These are phyloP conservation scores for Eucalyptus guilfoylei DNA, from an alignment of 345 rosid genomes.

Conservation along the genomic window DNA sequence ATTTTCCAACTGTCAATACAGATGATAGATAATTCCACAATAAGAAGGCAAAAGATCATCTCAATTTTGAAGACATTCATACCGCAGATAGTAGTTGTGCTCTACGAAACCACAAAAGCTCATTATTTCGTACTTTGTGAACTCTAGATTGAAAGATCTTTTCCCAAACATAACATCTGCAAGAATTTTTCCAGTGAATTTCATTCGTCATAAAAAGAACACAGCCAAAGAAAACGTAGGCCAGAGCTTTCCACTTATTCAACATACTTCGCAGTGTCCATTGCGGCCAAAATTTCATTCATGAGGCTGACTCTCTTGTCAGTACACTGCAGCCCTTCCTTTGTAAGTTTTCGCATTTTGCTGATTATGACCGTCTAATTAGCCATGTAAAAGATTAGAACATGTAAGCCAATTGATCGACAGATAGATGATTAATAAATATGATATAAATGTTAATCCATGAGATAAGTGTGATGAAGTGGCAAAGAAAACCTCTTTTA, in stretches of 20 bases:
- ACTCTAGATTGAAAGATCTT: constrained; percentile 72
- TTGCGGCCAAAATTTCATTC: constrained; percentile 22
- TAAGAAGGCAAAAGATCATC: not conserved
- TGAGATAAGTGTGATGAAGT: not conserved
- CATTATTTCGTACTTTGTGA: constrained; percentile 56
- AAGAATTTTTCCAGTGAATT: not conserved
- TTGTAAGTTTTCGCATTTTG: not conserved
- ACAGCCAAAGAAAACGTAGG: not conserved
- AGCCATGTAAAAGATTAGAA: not conserved
- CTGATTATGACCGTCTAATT: constrained; percentile 41
- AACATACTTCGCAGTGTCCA: constrained; percentile 90
- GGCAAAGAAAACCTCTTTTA: not conserved
- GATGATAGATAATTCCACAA: not conserved
- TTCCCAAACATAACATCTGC: constrained; percentile 96
- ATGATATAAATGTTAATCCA: not conserved
- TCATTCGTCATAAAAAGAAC: not conserved
- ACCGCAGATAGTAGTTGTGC: constrained; percentile 83
- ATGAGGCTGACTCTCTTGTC: not conserved
- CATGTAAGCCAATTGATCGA: not conserved
- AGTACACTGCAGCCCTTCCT: not conserved
- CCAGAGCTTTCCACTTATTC: constrained; percentile 2
- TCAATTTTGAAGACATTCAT: not conserved
- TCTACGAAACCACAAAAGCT: constrained; percentile 82
- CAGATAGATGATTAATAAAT: not conserved
- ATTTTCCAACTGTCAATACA: too few species aligned